phyloP scores from a whole-genome alignment of 306 rosid species.

The Styphnolobium japonicum region DNA sequence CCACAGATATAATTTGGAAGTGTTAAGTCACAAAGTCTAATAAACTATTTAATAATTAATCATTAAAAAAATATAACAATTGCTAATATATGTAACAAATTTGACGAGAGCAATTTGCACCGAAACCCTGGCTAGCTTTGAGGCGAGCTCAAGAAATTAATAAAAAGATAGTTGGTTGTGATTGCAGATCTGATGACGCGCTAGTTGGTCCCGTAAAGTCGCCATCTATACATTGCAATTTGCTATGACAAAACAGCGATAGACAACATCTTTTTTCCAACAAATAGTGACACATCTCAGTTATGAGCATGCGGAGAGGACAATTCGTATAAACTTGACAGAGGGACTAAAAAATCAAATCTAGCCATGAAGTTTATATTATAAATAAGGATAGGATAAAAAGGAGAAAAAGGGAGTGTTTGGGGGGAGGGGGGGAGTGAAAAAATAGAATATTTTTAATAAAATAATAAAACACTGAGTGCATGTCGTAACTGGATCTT shows the following conservation, averaged over 20 bases:
- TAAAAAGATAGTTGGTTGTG: background rate
- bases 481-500: background rate
- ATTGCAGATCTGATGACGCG: constrained; percentile 10
- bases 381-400: background rate
- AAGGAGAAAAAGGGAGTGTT: background rate
- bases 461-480: background rate
- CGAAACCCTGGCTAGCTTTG: background rate
- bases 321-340: background rate
- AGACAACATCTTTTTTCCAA: background rate
- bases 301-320: background rate
- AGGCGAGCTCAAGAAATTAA: background rate
- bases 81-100: background rate
- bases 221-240: constrained; percentile 24
- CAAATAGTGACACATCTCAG: background rate
- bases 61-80: background rate
- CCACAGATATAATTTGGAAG: too few relatives aligned
- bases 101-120: background rate
- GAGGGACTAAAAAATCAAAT: background rate
- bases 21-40: background rate
- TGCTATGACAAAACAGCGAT: constrained; percentile 17
- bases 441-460: background rate
- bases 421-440: too few relatives aligned
- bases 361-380: background rate
- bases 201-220: constrained; percentile 19
- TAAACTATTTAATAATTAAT: too few relatives aligned